Base-by-base conservation (phyloP, 257 asterid genomes). In the Nemophila menziesii region DNA sequence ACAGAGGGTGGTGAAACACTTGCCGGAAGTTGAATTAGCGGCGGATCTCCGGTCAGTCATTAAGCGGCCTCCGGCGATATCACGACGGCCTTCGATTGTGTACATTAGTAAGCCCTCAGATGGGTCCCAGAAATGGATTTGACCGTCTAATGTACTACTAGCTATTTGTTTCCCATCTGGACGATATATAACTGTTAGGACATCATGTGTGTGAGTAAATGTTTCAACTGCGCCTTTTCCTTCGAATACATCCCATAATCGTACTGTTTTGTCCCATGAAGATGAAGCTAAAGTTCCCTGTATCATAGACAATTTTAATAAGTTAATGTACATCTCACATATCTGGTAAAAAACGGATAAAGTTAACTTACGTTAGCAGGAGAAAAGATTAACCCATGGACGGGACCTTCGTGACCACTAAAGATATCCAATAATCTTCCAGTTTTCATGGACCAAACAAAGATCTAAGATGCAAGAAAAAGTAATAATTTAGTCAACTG, bases 401-500 rank as follows among this genome's bases (percentile, higher is more conserved):
- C 98, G 52, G 98, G 98, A 57, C 93, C 98, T 66, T 80, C 93
- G 33, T 90, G 98, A 39, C 98, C 96, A 13, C 98, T 90, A 56
- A 90, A 96, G 71, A 81, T 76, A 33, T 90, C 98, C 68, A 90
- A 61, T 43, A 90, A 58, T 60, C 94, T 71, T 39, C 93, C 96
- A 1, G 95, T 85, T 79, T 81, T 90, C 98, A 90, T 90, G 46
- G 98, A 90, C 98, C 98, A 90, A 50, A 85, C 94, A 68, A 70
- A 90, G 60, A 85, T 74, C 98, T 90, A 64, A 27, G 40, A 38
- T 16, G 44, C 48, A 65, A 17, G 22, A 10, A 9, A 41, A 5
- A 53, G 39, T 4, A 22, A 6, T 51, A 43, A 46, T 43, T 27
- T 37, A 14, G 45, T 81, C 60, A 78, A 66, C 37, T 50, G 5